Evolutionary conservation across 2,329 filamentous ascomycete species (phyloP).

Genomic region (Fusarium sacchari): DNA sequence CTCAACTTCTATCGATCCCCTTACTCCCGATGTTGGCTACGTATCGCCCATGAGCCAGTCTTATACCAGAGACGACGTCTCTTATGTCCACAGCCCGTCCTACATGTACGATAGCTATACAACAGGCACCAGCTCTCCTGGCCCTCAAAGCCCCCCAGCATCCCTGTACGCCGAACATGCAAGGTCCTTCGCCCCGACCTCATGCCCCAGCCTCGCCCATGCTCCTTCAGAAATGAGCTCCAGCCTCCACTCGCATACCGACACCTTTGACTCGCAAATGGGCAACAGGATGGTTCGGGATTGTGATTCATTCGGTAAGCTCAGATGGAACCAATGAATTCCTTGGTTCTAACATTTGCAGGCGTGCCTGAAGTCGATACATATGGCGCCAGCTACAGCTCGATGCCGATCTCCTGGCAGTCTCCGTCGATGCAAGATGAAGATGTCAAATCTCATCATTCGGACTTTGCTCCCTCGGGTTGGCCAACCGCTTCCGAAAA

Average conservation of each 20-base stretch:
- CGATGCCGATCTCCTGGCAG: constrained; percentile 60
- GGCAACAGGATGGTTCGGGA: constrained; percentile 64
- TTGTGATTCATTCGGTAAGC: constrained; percentile 66
- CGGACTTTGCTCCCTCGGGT: constrained; percentile 57
- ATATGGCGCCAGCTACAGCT: constrained; percentile 62
- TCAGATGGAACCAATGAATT: constrained; percentile 48
- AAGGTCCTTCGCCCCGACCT: constrained; percentile 61
- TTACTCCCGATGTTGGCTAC: constrained; percentile 69
- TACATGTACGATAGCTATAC: constrained; percentile 68
- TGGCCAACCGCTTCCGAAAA: constrained; percentile 60
- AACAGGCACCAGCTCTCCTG: constrained; percentile 60
- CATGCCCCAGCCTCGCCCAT: constrained; percentile 70
- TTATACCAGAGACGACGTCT: constrained; percentile 67
- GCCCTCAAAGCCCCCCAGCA: constrained; percentile 65
- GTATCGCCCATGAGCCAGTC: constrained; percentile 68
- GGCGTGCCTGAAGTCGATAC: constrained; percentile 64
- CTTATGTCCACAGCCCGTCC: constrained; percentile 65
- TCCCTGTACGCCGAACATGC: constrained; percentile 65
- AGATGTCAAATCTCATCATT: constrained; percentile 56
- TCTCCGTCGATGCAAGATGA: constrained; percentile 54
- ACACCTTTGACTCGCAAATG: constrained; percentile 66
- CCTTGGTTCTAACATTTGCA: constrained; percentile 54
- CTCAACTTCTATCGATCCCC: constrained; percentile 66
- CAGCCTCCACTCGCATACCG: constrained; percentile 68
- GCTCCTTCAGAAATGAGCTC: constrained; percentile 69